Evolutionary conservation across 371 early-diverging fungal genomes (phyloP).

Genomic region (Nematocida homosporus): DNA sequence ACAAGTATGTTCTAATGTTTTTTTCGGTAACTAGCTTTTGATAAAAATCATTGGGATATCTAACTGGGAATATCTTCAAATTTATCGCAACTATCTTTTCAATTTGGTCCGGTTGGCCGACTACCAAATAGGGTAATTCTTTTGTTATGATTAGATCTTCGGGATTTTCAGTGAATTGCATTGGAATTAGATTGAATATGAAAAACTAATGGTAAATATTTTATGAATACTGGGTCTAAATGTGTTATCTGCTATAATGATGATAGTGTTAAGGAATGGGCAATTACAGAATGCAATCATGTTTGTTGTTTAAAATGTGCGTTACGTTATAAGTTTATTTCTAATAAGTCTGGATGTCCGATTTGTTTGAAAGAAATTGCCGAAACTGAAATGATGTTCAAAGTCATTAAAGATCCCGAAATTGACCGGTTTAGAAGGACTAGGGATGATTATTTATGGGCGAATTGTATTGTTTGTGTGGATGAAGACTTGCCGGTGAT

Average conservation of each 20-base stretch:
- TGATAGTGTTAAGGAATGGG: not conserved
- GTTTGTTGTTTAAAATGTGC: conserved; percentile 40
- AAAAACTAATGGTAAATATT: too few species aligned
- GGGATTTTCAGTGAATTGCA: too few species aligned
- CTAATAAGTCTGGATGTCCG: conserved; percentile 48
- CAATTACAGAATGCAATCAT: conserved; percentile 40
- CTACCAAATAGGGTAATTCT: not conserved
- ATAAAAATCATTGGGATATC: conserved; percentile 35
- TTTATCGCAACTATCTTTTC: conserved; percentile 13
- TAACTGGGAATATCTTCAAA: conserved; percentile 28
- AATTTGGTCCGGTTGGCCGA: not conserved
- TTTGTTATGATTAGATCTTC: too few species aligned
- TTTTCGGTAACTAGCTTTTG: conserved; percentile 17
- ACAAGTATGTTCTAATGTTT: not conserved
- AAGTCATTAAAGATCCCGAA: conserved; percentile 1
- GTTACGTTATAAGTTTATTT: conserved; percentile 51
- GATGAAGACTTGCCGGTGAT: conserved; percentile 42
- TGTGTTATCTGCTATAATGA: conserved; percentile 52
- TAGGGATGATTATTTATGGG: conserved; percentile 47
- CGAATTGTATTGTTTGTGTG: conserved; percentile 23
- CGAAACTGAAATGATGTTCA: conserved; percentile 31
- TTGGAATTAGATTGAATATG: too few species aligned
- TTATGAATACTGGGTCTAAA: not conserved
- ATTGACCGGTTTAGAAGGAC: not conserved
- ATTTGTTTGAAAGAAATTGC: conserved; percentile 33